phyloP scores from a whole-genome alignment of 2,329 filamentous ascomycete genomes.

The Nemania bipapillata region DNA sequence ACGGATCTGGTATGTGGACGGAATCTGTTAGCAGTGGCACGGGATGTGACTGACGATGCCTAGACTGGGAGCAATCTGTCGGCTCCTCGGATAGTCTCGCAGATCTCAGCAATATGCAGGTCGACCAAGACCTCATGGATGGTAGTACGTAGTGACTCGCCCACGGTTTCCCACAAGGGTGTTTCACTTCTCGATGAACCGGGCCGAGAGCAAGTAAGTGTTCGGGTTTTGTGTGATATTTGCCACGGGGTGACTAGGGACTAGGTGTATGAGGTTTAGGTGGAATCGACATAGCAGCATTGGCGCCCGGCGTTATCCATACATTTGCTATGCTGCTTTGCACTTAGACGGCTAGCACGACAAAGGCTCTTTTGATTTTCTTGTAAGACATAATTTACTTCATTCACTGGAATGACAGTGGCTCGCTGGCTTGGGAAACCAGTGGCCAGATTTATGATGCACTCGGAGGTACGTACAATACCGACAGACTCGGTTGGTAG shows the following conservation, averaged over 20 bases:
- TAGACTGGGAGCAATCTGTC: conserved; percentile 67
- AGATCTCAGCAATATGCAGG: conserved; percentile 58
- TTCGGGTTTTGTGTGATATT: conserved; percentile 23
- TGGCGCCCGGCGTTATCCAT: conserved; percentile 40
- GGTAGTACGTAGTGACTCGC: conserved; percentile 20
- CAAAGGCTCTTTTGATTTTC: conserved; percentile 13
- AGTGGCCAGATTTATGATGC: conserved; percentile 4
- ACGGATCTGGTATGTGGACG: conserved; percentile 67
- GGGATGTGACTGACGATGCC: conserved; percentile 53
- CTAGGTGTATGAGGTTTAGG: conserved; percentile 28
- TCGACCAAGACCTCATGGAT: conserved; percentile 38
- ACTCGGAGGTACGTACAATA: background rate
- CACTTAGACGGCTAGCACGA: conserved; percentile 29
- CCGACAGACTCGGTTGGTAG: background rate
- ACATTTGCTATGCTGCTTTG: conserved; percentile 31
- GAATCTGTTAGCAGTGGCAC: conserved; percentile 53
- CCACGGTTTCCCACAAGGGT: background rate
- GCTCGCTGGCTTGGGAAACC: background rate
- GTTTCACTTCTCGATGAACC: conserved; percentile 1
- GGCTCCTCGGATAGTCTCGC: conserved; percentile 67
- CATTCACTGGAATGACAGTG: background rate
- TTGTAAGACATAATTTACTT: conserved; percentile 26
- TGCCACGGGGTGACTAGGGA: conserved; percentile 6
- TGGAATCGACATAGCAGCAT: conserved; percentile 38
- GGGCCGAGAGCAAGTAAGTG: background rate